A percentile compares a stretch with the other conserved stretches of the same genome.
These are phyloP conservation scores for Coniochaeta sp. DNA, from an alignment of 2,329 filamentous ascomycete species.

Conservation along the genomic window DNA sequence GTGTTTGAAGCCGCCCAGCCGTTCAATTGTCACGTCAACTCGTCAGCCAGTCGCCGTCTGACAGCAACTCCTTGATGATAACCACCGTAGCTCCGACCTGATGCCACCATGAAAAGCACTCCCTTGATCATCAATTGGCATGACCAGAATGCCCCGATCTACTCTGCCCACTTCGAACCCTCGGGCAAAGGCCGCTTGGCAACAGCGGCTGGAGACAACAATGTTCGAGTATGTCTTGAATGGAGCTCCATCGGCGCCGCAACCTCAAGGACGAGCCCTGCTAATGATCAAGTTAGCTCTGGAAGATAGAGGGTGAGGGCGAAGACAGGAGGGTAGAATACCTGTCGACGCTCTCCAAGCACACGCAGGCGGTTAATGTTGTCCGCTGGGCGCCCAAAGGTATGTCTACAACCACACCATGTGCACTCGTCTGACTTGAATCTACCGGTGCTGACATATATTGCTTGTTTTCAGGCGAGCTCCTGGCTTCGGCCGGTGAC, in stretches of 20 bases:
- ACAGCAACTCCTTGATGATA: neutral
- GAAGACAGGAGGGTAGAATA: constrained; percentile 88
- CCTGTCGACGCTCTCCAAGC: constrained; percentile 82
- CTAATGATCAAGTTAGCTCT: constrained; percentile 51
- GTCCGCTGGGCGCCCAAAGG: constrained; percentile 93
- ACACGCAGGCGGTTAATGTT: constrained; percentile 96
- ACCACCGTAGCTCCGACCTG: constrained; percentile 8
- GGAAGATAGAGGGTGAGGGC: constrained; percentile 79
- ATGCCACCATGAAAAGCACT: constrained; percentile 78
- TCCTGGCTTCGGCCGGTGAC: constrained; percentile 90
- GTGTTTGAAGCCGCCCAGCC: neutral
- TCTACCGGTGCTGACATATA: neutral
- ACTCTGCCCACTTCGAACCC: constrained; percentile 94
- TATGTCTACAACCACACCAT: constrained; percentile 29
- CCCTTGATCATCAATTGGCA: constrained; percentile 99
- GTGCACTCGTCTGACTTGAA: neutral
- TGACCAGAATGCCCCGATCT: constrained; percentile 92
- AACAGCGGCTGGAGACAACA: constrained; percentile 92
- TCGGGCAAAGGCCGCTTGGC: constrained; percentile 85
- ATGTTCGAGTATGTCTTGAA: constrained; percentile 66
- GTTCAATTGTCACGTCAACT: neutral
- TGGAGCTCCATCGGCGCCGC: neutral
- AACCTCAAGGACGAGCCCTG: neutral
- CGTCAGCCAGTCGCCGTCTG: neutral
- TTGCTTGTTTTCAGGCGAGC: constrained; percentile 56